phyloP scores from a whole-genome alignment of 2,329 filamentous ascomycete genomes.

The Clonostachys sp. region DNA sequence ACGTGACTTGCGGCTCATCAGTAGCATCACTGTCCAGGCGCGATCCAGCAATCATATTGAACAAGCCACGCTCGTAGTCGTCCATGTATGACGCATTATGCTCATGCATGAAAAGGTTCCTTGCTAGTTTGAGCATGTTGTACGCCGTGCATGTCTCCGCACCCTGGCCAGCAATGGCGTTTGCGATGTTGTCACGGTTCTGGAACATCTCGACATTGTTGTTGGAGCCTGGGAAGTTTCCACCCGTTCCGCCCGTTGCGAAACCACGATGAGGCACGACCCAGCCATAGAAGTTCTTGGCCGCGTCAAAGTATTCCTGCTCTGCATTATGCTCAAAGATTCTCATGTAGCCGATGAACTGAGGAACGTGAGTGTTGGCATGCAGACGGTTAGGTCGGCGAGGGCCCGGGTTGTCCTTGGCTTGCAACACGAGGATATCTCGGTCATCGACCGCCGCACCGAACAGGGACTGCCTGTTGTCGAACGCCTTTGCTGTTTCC shows the following conservation, averaged over 20 bases:
- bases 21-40: slow-evolving; percentile 13
- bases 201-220: slow-evolving; percentile 35
- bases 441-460: slow-evolving; percentile 16
- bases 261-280: slow-evolving; percentile 21
- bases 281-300: slow-evolving; percentile 25
- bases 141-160: slow-evolving; percentile 24
- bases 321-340: slow-evolving; percentile 19
- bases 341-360: slow-evolving; percentile 21
- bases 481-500: slow-evolving; percentile 20
- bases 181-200: slow-evolving; percentile 23
- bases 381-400: slow-evolving; percentile 18
- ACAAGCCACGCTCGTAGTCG: slow-evolving; percentile 22
- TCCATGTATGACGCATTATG: slow-evolving; percentile 24
- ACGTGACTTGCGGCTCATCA: slow-evolving; percentile 18
- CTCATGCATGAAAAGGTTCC: slow-evolving; percentile 22
- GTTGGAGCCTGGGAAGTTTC: slow-evolving; percentile 20
- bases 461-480: slow-evolving; percentile 22
- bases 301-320: slow-evolving; percentile 18
- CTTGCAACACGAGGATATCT: slow-evolving; percentile 19
- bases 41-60: slow-evolving; percentile 23
- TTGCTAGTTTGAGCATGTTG: slow-evolving; percentile 22
- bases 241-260: slow-evolving; percentile 18
- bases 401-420: slow-evolving; percentile 17
- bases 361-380: slow-evolving; percentile 22
- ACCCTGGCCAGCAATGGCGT: slow-evolving; percentile 16